Conservation (phyloP, 305 asterid genomes). For the Euphrasia arctica region DNA sequence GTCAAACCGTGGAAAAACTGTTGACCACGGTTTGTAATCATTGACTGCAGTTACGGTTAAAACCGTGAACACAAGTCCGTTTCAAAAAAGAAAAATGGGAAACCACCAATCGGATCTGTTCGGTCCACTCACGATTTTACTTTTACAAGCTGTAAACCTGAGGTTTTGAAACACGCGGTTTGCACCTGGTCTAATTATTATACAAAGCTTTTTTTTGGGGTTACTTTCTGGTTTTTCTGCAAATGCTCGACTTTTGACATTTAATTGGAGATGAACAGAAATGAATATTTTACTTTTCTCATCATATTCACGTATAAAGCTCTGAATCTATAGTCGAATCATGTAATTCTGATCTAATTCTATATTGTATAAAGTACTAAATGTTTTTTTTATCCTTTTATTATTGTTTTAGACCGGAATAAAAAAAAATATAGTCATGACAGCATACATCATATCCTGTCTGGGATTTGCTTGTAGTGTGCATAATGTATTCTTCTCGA, state of each 20-base stretch:
- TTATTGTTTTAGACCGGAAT: slow-evolving; percentile 4
- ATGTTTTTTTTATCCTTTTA: slow-evolving; percentile 1
- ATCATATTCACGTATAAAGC: background rate
- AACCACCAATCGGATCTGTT: too few relatives aligned
- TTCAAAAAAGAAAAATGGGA: too few relatives aligned
- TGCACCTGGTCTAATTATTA: slow-evolving; percentile 8
- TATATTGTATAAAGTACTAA: slow-evolving; percentile 15
- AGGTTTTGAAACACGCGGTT: too few relatives aligned
- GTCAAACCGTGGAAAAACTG: too few relatives aligned
- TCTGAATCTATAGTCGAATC: slow-evolving; percentile 2
- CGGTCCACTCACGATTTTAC: too few relatives aligned
- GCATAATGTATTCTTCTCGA: slow-evolving; percentile 7
- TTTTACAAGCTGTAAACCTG: too few relatives aligned
- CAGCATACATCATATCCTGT: slow-evolving; percentile 6
- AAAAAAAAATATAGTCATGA: background rate
- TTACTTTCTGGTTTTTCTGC: slow-evolving; percentile 5
- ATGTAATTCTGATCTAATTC: slow-evolving; percentile 10
- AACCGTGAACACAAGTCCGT: too few relatives aligned
- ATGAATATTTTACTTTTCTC: background rate
- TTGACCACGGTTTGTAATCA: too few relatives aligned
- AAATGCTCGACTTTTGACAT: slow-evolving; percentile 13
- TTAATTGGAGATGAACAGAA: slow-evolving; percentile 17
- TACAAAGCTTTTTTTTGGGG: slow-evolving; percentile 15
- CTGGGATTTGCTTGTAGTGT: slow-evolving; percentile 12
- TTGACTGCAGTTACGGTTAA: too few relatives aligned